These are phyloP conservation scores for Ophiostoma montium DNA, from an alignment of 2,329 filamentous ascomycete species.

Conservation along the genomic window DNA sequence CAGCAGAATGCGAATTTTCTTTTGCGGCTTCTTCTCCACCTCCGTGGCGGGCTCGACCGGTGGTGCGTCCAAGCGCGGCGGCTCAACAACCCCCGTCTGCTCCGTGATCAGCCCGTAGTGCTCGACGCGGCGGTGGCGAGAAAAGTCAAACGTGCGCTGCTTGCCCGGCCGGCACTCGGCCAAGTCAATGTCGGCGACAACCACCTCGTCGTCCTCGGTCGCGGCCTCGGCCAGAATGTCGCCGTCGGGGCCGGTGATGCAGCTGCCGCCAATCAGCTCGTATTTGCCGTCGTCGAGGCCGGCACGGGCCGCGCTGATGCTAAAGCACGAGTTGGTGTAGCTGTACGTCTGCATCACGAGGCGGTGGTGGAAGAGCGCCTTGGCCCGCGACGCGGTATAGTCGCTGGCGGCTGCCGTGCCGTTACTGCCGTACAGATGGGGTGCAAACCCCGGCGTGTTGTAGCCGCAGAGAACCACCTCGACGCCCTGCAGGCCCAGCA, in stretches of 20 bases:
- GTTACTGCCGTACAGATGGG: constrained; percentile 32
- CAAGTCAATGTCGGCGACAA: constrained; percentile 12
- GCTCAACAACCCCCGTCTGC: constrained; percentile 15
- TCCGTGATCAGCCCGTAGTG: constrained; percentile 24
- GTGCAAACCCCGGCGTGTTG: constrained; percentile 34
- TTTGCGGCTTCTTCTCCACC: background rate
- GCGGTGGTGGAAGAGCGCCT: constrained; percentile 35
- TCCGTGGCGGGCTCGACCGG: too few species aligned
- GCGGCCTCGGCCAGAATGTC: constrained; percentile 33
- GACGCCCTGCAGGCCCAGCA: constrained; percentile 34
- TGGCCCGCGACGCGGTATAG: constrained; percentile 25
- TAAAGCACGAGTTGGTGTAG: constrained; percentile 38
- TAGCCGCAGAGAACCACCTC: constrained; percentile 32
- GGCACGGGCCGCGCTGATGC: constrained; percentile 31
- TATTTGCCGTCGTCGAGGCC: constrained; percentile 33
- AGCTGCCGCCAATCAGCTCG: constrained; percentile 31
- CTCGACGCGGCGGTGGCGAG: constrained; percentile 13
- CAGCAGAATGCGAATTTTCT: constrained; percentile 12
- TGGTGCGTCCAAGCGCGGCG: constrained; percentile 3
- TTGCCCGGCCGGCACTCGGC: constrained; percentile 11
- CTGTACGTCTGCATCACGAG: constrained; percentile 35
- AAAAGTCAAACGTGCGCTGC: constrained; percentile 13
- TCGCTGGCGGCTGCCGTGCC: constrained; percentile 31
- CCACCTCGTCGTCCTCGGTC: constrained; percentile 31
- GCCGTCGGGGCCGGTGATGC: constrained; percentile 27